A percentile compares a stretch with the other conserved stretches of the same genome.
phyloP scores from a whole-genome alignment of 192 early-diverging fungal species.

The Fimicolochytrium jonesii region DNA sequence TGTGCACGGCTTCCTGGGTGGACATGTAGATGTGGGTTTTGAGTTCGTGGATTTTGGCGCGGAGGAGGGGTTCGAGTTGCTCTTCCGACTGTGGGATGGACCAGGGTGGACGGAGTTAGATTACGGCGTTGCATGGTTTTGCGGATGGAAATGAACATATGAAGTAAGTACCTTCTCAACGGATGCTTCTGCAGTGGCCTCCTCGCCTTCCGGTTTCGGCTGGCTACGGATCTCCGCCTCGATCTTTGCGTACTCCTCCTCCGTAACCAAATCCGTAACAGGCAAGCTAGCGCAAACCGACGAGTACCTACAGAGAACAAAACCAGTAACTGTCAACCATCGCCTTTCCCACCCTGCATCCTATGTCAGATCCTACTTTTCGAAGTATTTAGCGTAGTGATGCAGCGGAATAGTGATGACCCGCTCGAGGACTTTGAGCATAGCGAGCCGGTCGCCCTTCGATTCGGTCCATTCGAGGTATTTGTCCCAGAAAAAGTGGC shows the following conservation, averaged over 20 bases:
- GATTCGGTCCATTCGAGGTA: conserved; percentile 40
- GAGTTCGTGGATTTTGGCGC: conserved; percentile 54
- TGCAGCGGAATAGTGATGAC: conserved; percentile 70
- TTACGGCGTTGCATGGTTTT: too few relatives aligned
- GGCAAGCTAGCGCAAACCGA: conserved; percentile 50
- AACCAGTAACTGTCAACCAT: neutral
- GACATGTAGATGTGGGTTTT: conserved; percentile 55
- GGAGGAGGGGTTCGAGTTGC: conserved; percentile 53
- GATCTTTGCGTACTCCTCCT: conserved; percentile 42
- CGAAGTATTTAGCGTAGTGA: conserved; percentile 68
- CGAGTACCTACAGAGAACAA: conserved; percentile 43
- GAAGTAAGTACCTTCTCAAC: too few relatives aligned
- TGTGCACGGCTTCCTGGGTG: conserved; percentile 64
- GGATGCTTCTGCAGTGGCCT: neutral
- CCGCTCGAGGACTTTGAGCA: conserved; percentile 56
- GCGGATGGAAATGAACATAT: too few relatives aligned
- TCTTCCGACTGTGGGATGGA: conserved; percentile 41
- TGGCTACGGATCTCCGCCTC: conserved; percentile 28
- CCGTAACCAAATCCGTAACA: conserved; percentile 47
- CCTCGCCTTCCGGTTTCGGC: conserved; percentile 16
- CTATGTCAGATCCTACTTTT: conserved; percentile 44
- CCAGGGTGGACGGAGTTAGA: too few relatives aligned
- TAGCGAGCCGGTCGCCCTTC: conserved; percentile 32
- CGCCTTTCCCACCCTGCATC: neutral
- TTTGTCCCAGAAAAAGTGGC: conserved; percentile 54